phyloP scores from a whole-genome alignment of 176 grass and related monocot species.

The Eleusine coracana region DNA sequence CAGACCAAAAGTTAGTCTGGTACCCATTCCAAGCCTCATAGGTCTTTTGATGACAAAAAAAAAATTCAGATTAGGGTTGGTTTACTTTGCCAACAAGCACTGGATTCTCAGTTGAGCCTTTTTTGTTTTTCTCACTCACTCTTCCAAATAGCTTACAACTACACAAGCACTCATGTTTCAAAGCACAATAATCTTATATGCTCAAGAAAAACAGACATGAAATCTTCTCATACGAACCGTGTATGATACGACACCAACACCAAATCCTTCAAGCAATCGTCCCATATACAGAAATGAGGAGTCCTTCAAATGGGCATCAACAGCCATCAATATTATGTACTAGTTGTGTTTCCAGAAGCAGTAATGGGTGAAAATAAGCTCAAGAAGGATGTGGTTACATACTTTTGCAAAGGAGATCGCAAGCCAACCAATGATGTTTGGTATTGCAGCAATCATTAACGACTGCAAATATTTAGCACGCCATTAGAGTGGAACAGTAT shows the following conservation, averaged over 20 bases:
- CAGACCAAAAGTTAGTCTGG: neutral
- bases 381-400: slow-evolving; percentile 1
- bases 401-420: slow-evolving; percentile 93
- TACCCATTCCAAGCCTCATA: neutral
- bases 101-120: neutral
- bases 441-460: slow-evolving; percentile 85
- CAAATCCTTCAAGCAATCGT: slow-evolving; percentile 83
- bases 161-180: neutral
- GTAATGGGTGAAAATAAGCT: slow-evolving; percentile 2
- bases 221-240: slow-evolving; percentile 48
- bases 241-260: slow-evolving; percentile 92
- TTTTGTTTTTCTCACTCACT: neutral
- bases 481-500: neutral
- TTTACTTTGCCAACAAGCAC: neutral
- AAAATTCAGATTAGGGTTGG: neutral
- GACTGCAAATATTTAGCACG: slow-evolving; percentile 53
- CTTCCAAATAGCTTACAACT: neutral
- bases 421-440: slow-evolving; percentile 92
- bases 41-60: neutral
- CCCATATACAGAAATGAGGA: slow-evolving; percentile 91
- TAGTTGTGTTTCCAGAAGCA: neutral
- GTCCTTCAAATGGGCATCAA: slow-evolving; percentile 49
- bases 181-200: neutral
- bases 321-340: neutral
- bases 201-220: neutral